These are phyloP conservation scores for Artemisia argyi DNA, from an alignment of 129 eudicot genomes.

Conservation along the genomic window DNA sequence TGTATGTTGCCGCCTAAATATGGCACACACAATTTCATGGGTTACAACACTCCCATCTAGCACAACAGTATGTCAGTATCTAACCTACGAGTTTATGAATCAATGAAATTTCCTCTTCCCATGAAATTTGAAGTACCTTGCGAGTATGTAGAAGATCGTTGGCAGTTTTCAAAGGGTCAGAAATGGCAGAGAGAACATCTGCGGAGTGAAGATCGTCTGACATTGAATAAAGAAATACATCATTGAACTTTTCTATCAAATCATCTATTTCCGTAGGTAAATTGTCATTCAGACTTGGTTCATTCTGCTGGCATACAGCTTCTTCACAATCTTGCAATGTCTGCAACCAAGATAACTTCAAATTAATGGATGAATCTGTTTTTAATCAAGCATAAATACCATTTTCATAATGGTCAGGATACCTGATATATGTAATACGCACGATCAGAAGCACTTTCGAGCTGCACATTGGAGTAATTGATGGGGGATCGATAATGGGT, in stretches of 20 bases:
- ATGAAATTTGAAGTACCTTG: conserved; percentile 51
- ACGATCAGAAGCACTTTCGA: conserved; percentile 92
- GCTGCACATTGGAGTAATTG: conserved; percentile 78
- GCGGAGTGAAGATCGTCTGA: conserved; percentile 90
- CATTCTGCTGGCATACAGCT: conserved; percentile 43
- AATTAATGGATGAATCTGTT: neutral
- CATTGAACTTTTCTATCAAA: conserved; percentile 57
- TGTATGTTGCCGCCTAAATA: too few relatives aligned
- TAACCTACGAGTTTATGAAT: too few relatives aligned
- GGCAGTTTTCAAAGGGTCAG: conserved; percentile 86
- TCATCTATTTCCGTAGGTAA: conserved; percentile 49
- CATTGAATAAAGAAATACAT: conserved; percentile 66
- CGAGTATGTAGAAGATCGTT: conserved; percentile 92
- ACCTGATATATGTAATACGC: conserved; percentile 94
- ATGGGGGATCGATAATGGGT: conserved; percentile 96
- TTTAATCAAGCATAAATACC: neutral
- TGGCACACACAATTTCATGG: neutral
- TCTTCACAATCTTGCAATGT: conserved; percentile 78
- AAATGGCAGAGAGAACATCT: conserved; percentile 78
- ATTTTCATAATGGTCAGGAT: neutral
- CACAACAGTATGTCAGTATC: too few relatives aligned
- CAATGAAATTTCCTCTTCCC: too few relatives aligned
- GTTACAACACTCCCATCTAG: neutral
- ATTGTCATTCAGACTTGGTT: conserved; percentile 35
- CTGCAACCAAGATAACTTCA: conserved; percentile 44